phyloP scores from a whole-genome alignment of 352 stramenopile genomes.

The Plasmopara halstedii region DNA sequence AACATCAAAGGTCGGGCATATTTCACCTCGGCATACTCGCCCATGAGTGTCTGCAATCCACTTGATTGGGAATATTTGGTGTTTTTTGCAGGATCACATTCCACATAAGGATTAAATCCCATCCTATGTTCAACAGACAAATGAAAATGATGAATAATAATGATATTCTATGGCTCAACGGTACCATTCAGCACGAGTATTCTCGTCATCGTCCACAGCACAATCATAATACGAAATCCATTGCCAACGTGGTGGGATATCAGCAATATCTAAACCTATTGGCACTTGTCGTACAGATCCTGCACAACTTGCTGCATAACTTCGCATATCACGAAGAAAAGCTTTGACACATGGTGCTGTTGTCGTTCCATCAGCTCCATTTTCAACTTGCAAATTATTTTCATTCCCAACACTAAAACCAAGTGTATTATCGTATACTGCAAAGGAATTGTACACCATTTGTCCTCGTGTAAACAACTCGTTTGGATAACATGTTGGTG shows the following conservation, averaged over 20 bases:
- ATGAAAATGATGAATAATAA: too few relatives aligned
- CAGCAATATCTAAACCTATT: conserved; percentile 56
- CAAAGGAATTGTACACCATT: conserved; percentile 66
- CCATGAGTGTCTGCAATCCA: conserved; percentile 55
- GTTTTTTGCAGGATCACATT: conserved; percentile 52
- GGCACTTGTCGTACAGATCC: conserved; percentile 40
- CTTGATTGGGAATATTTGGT: conserved; percentile 43
- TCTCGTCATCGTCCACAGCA: conserved; percentile 39
- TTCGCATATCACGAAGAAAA: conserved; percentile 45
- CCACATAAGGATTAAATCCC: conserved; percentile 66
- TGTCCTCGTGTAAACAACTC: conserved; percentile 44
- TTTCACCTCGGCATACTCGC: conserved; percentile 34
- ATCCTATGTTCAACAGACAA: too few relatives aligned
- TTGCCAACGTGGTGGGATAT: conserved; percentile 39
- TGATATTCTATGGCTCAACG: too few relatives aligned
- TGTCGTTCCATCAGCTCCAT: conserved; percentile 16
- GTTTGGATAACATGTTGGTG: conserved; percentile 49
- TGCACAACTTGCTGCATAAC: conserved; percentile 39
- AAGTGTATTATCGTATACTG: conserved; percentile 67
- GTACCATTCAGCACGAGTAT: conserved; percentile 47
- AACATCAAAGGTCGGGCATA: conserved; percentile 67
- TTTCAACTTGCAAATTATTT: conserved; percentile 37
- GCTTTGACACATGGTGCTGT: conserved; percentile 59
- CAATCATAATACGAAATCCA: conserved; percentile 65
- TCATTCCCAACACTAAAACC: conserved; percentile 55